Percentiles rank a stretch among this genome's conserved stretches.
phyloP scores from a whole-genome alignment of 805 yeast species.

The Starmerella floricola region DNA sequence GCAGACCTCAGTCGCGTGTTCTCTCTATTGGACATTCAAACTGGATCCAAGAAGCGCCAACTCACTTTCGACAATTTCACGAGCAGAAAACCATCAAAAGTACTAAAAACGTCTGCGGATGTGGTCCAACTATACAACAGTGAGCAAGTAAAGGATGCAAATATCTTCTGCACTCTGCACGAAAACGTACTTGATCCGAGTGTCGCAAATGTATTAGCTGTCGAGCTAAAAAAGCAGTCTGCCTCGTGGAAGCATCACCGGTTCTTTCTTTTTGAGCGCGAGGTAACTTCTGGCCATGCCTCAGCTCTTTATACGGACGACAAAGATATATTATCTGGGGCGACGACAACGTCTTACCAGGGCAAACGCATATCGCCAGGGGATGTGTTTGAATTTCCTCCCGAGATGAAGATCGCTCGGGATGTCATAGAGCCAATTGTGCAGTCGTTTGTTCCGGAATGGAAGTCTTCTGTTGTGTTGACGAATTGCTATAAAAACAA shows the following conservation, averaged over 20 bases:
- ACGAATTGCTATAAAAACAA: slow-evolving; percentile 44
- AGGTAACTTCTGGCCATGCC: slow-evolving; percentile 47
- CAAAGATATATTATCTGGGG: slow-evolving; percentile 14
- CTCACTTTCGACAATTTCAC: slow-evolving; percentile 14
- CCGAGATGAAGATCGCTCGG: slow-evolving; percentile 34
- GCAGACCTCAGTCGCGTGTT: slow-evolving; percentile 40
- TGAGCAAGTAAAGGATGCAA: slow-evolving; percentile 35
- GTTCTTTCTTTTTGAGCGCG: slow-evolving; percentile 53
- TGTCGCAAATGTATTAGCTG: slow-evolving; percentile 37
- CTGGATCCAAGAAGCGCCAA: slow-evolving; percentile 13
- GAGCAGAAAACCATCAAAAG: slow-evolving; percentile 7
- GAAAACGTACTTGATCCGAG: slow-evolving; percentile 41
- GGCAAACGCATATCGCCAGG: slow-evolving; percentile 28
- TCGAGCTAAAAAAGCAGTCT: slow-evolving; percentile 34
- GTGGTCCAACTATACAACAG: slow-evolving; percentile 36
- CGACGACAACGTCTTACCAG: slow-evolving; percentile 27
- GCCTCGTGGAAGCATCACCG: slow-evolving; percentile 33
- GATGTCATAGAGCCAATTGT: slow-evolving; percentile 33
- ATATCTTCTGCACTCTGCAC: slow-evolving; percentile 40
- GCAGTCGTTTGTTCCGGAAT: slow-evolving; percentile 31
- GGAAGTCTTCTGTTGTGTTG: slow-evolving; percentile 46
- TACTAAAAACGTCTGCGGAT: slow-evolving; percentile 6
- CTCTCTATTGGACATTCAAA: slow-evolving; percentile 29
- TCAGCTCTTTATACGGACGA: slow-evolving; percentile 32
- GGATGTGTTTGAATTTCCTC: slow-evolving; percentile 30